Evolutionary conservation across 179 eudicot species (phyloP), one percentile per base, ranked within the genome.

Genomic region (Silene coronaria): DNA sequence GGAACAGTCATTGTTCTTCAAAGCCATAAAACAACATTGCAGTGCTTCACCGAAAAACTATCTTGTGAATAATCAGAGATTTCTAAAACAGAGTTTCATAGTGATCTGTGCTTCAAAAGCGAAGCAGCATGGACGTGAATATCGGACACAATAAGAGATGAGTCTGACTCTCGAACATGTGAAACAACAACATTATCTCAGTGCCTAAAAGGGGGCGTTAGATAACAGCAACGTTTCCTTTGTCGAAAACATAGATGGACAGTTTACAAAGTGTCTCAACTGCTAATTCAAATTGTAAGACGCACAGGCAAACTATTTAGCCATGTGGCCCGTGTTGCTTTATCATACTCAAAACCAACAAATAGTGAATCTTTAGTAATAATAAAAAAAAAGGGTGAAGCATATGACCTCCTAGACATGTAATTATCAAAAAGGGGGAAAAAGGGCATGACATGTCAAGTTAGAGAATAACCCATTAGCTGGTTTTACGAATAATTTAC

Each of bases 41-140:
- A 67, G 27, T 30, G 34, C 51, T 65, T 55, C 70, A 51, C 70
- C 73, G 51, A 61, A 51, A 22, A 77, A 21, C 59, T n/a, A 55
- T n/a, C 8, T 5, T 17, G 22, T 5, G 51, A 45, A 45, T 2
- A 45, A 45, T 45, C 51, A 45, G 51, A 45, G 51, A 45, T 45
- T 45, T 12, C 14, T 45, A 45, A 45, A 45, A 45, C 16, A 55
- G n/a, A n/a, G 22, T 55, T 55, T 55, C 59, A 55, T 55, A 55
- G 59, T n/a, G 21, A n/a, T 55, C 59, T 55, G 21, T 55, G 59
- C 59, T 17, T n/a, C 59, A 55, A 55, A 55, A 55, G 22, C 7
- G 3, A 55, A 55, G 59, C 59, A 14, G 59, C 7, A 55, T 16
- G 59, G 59, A n/a, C 22, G 2, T 55, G 59, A 55, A 55, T 55